Conservation (phyloP, 129 eudicot genomes). For the Pulicaria dysenterica region DNA sequence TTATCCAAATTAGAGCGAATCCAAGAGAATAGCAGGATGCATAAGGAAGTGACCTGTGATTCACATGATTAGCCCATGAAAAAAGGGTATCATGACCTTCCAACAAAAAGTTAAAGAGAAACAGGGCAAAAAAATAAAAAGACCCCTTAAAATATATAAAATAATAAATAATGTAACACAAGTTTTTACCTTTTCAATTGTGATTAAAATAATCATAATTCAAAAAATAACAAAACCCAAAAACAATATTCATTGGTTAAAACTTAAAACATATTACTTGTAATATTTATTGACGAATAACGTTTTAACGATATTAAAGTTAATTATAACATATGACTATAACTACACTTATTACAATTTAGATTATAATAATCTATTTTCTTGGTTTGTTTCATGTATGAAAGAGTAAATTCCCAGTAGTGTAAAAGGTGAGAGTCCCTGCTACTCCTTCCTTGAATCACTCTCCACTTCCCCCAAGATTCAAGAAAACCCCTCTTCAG, state of each 20-base stretch:
- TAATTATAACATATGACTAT: no score
- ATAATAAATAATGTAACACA: not conserved
- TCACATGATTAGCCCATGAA: constrained; percentile 42
- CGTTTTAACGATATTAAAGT: no score
- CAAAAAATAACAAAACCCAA: no score
- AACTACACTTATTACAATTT: no score
- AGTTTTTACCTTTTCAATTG: not conserved
- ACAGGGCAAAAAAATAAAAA: constrained; percentile 5
- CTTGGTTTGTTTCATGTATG: not conserved
- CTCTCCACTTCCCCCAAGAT: constrained; percentile 33
- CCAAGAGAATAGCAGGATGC: constrained; percentile 25
- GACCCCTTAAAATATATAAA: not conserved
- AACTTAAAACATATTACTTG: no score
- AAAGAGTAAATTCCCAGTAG: constrained; percentile 6
- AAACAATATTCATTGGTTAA: no score
- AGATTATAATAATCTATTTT: not conserved
- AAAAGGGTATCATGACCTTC: constrained; percentile 36
- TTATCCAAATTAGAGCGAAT: constrained; percentile 15
- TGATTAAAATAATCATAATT: no score
- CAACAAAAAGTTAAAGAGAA: constrained; percentile 36
- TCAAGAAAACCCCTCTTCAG: constrained; percentile 18
- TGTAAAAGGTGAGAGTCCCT: constrained; percentile 32
- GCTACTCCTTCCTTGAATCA: constrained; percentile 25
- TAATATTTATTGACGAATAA: no score
- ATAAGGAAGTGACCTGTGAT: constrained; percentile 32